Base-by-base conservation (phyloP, 208 protist genomes). In the Histomonas meleagridis region DNA sequence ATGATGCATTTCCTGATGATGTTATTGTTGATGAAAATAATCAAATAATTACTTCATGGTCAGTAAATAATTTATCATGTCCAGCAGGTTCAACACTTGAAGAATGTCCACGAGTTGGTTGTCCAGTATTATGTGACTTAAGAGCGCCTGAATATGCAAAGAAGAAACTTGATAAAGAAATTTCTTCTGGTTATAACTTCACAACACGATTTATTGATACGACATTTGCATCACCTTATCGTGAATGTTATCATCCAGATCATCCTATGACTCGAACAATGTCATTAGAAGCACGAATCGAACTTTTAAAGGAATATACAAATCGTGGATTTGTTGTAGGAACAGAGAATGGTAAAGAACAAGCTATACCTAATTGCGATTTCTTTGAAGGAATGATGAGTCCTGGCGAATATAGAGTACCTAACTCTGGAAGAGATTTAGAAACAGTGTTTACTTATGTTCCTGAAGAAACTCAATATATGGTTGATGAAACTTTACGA, bases 361-460 rank as follows among this genome's bases (percentile, higher is more conserved):
- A 2, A 12, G 76, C 76, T 55, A 46, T 86, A 32, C 40, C 40
- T 38, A 18, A 1, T 57, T 86, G 76, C 16, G 76, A 86, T 55
- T 86, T 57, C 38, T 86, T 86, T n/a, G 76, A 86, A 86, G 76
- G 76, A 46, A 86, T 86, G 76, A 86, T 86, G 76, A 51, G 40
- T 32, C 46, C 55, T n/a, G 40, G 40, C 5, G 0, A 12, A 26
- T 86, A 26, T 86, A 51, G 76, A 55, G 46, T 48, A 26, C 9
- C 43, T 55, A 28, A 86, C 38, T 14, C 76, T 57, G 76, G 76
- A 32, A 51, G 76, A 86, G 55, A 86, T 48, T 57, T 38, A 26
- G 46, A 51, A 18, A 0, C 51, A 38, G 38, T 86, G 32, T n/a
- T n/a, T 14, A 55, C n/a, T 38, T 7, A 18, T n/a, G n/a, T n/a